Evolutionary conservation across 2,329 filamentous ascomycete genomes (phyloP).

Genomic region (Verticillium nonalfalfae): DNA sequence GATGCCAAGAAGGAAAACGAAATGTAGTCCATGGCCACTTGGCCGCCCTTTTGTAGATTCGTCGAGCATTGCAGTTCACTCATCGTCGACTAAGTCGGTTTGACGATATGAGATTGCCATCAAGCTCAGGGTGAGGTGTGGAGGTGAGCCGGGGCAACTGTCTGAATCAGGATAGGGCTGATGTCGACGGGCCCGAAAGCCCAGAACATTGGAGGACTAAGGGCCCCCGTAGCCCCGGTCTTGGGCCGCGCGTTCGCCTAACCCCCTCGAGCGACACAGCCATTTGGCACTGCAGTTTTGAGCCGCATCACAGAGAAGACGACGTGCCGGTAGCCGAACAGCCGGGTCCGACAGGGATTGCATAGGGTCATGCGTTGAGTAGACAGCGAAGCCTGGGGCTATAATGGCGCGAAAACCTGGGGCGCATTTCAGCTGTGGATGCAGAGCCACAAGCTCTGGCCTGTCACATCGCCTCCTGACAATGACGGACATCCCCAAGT

Average conservation of each 20-base stretch:
- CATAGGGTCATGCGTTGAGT: not conserved
- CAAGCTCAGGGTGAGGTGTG: not conserved
- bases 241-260: not conserved
- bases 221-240: not conserved
- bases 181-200: not conserved
- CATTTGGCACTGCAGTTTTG: not conserved
- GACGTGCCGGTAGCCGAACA: not conserved
- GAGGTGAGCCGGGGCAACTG: not conserved
- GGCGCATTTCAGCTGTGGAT: not conserved
- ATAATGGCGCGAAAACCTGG: not conserved
- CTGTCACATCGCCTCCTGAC: not conserved
- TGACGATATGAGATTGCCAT: not conserved
- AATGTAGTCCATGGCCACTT: not conserved
- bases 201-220: not conserved
- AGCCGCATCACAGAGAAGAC: not conserved
- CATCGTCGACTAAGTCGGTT: not conserved
- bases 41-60: not conserved
- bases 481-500: not conserved
- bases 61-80: not conserved
- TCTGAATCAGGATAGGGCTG: not conserved
- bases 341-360: not conserved
- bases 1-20: not conserved
- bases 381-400: not conserved
- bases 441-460: not conserved
- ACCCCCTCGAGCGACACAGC: not conserved